Evolutionary conservation across 495 filamentous ascomycete species (phyloP), one percentile per base, ranked within the genome.

Genomic region (Xylaria flabelliformis): DNA sequence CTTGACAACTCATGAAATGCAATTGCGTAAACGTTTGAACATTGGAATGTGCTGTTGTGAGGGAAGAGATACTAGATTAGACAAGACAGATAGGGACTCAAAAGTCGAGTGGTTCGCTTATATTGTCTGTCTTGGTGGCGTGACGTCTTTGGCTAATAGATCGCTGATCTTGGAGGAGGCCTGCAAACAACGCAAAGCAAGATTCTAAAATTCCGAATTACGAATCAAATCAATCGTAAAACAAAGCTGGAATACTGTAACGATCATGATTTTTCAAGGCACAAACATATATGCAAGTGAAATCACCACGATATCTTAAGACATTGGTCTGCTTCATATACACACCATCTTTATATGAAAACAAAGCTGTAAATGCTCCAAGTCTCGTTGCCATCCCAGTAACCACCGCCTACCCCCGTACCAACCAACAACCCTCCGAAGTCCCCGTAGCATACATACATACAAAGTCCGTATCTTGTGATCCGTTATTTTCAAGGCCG

Each of bases 221-320:
- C 53, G 53, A 56, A 32, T 29, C 3, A 32, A 8, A 4, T 26
- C 24, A 55, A 55, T 26, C 24, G 26, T 29, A 15, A 56, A 15
- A 32, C 9, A 32, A 56, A 56, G 7, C 5, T 8, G 12, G 32
- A 12, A 44, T 44, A 62, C 26, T 50, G 44, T 46, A 17, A 66
- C 1, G 42, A 26, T 48, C 64, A 66, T 26, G 17, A 39, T 39
- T 32, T 12, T 36, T 26, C 26, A 39, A 42, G 32, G 0, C 46
- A 48, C 26, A 29, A 29, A 29, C 50, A 78, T 74, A 69, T 77
- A 72, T 77, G 71, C 19, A 69, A 68, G 70, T 76, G 69, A 71
- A 73, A 50, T 80, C 62, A 67, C 76, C 21, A 48, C 34, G 50
- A 48, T 69, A 46, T 61, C 24, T 61, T 50, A 21, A n/a, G 48